Evolutionary conservation across 1,284 basidiomycete genomes (phyloP), one percentile per base, ranked within the genome.

Genomic region (Rhodotorula glutinis): DNA sequence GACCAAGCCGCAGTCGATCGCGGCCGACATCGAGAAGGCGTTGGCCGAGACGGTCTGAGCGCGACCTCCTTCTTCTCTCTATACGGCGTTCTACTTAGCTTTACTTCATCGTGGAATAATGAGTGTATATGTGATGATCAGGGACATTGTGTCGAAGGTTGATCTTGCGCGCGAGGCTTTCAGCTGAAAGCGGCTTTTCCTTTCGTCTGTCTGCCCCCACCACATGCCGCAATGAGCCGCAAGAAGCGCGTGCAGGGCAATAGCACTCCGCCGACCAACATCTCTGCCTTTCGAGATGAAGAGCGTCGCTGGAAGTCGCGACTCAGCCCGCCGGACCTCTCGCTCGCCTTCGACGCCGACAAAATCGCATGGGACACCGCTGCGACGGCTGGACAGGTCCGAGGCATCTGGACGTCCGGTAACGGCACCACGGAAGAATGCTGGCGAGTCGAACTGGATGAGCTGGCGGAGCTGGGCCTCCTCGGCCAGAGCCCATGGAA

Each of bases 221-320:
- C 56, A 5, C 29, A 3, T 38, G 33, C 33, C 33, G 33, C 41
- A 21, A 63, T 63, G 62, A 43, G 40, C 23, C 62, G 62, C 41
- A 57, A 57, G 19, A 63, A 57, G 51, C n/a, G 41, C 3, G 13
- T 23, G 14, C 16, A n/a, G 23, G 29, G 29, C 1, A 14, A 19
- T n/a, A 51, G 49, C 49, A 54, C 62, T 2, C 30, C 57, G 5
- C 62, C 59, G 11, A 46, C 60, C 10, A 61, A 57, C 49, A 54
- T 51, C 27, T 66, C 65, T 23, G 60, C 73, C 10, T 75, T 75
- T 52, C 69, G 74, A n/a, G 46, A 59, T 14, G 73, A 66, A 27
- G 74, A 75, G 43, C 66, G 69, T 17, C 63, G 53, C 23, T 75
- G 67, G 69, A 75, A 75, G 64, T 52, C 63, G 29, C 57, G 69